Conservation (phyloP, 2,329 filamentous ascomycete genomes). For the Ophiostoma novo-ulmi region DNA sequence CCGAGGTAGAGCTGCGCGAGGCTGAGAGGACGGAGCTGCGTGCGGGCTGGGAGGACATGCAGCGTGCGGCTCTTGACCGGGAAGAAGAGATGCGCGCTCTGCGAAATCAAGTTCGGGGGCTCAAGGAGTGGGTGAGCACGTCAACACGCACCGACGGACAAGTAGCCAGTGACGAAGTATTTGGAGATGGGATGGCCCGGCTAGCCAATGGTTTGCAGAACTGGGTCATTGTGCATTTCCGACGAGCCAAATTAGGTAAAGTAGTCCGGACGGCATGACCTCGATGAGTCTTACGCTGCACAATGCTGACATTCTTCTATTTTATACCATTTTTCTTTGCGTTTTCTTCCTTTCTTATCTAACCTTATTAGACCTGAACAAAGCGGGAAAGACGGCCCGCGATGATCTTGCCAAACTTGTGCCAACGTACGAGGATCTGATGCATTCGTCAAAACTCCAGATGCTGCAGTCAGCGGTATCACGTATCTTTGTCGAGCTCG, state of each 20-base stretch:
- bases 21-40: conserved; percentile 47
- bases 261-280: conserved; percentile 2
- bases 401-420: conserved; percentile 42
- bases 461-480: conserved; percentile 60
- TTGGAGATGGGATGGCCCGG: conserved; percentile 56
- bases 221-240: conserved; percentile 67
- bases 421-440: conserved; percentile 54
- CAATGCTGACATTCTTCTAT: not conserved
- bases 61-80: conserved; percentile 43
- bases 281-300: not conserved
- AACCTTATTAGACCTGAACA: not conserved
- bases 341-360: not conserved
- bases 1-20: conserved; percentile 46
- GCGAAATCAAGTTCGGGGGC: conserved; percentile 56
- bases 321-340: not conserved
- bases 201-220: conserved; percentile 66
- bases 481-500: conserved; percentile 52
- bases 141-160: conserved; percentile 60
- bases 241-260: conserved; percentile 54
- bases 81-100: conserved; percentile 54
- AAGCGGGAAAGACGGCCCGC: not conserved
- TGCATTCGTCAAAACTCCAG: conserved; percentile 52
- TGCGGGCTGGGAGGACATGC: conserved; percentile 45
- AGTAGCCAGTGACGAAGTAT: conserved; percentile 61
- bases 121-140: conserved; percentile 68